Conservation (phyloP, 129 eudicot species). For the Rutidosis leptorrhynchoides region DNA sequence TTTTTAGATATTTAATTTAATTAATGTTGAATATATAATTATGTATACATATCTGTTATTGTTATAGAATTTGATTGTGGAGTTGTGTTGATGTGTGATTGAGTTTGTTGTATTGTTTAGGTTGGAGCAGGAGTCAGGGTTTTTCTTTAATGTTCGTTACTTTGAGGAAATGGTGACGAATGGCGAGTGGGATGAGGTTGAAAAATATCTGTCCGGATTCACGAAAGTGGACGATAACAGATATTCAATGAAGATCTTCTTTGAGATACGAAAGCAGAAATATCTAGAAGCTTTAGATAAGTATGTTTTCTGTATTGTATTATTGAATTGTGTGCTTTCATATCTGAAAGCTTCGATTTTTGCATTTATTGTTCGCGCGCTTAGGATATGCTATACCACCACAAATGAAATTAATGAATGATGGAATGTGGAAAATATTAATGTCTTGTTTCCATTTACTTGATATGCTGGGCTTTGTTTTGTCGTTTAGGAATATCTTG, state of each 20-base stretch:
- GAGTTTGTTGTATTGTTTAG: constrained; percentile 28
- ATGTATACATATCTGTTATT: neutral
- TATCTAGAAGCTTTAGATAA: constrained; percentile 38
- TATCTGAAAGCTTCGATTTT: constrained; percentile 8
- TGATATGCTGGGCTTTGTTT: neutral
- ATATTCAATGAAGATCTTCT: constrained; percentile 33
- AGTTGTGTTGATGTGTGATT: constrained; percentile 24
- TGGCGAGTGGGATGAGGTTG: constrained; percentile 62
- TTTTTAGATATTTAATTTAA: neutral
- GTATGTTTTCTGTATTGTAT: constrained; percentile 20
- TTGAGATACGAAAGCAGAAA: constrained; percentile 43
- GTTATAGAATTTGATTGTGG: neutral
- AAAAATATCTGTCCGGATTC: constrained; percentile 42
- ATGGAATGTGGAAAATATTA: neutral
- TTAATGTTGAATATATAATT: neutral
- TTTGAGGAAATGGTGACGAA: constrained; percentile 48
- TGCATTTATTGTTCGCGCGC: constrained; percentile 22
- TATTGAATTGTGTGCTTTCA: constrained; percentile 17
- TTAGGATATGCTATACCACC: neutral
- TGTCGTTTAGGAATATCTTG: neutral
- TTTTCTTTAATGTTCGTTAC: constrained; percentile 44
- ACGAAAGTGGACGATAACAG: constrained; percentile 37
- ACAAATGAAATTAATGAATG: constrained; percentile 1
- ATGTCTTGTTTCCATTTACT: neutral
- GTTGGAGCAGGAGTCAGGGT: constrained; percentile 49